Base-by-base conservation (phyloP, 768 basidiomycete species). In the Boletus subparvulus region DNA sequence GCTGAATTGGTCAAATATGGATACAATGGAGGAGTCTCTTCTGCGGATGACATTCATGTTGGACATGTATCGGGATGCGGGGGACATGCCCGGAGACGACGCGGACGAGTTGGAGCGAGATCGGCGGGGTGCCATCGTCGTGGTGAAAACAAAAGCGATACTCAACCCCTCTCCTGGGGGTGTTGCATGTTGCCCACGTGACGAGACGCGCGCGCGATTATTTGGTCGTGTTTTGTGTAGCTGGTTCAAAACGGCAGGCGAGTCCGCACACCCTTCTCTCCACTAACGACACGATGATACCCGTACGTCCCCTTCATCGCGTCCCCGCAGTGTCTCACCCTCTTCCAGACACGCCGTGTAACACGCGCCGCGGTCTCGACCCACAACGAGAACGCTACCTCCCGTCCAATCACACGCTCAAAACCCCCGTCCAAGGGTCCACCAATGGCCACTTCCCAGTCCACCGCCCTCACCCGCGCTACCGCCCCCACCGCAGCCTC, bases 1-100 rank as follows among this genome's bases (percentile, higher is more conserved):
- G 64, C 86, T 89, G 78, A 92, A 92, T 65, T 92, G 89, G 75
- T 94, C 91, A 63, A 92, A 84, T 64, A 93, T 90, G 33, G 86
- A 84, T 52, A 80, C 74, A 63, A 94, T 92, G 35, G 88, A 83
- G 13, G 90, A 84, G 66, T 94, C 91, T 65, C 89, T 80, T 59
- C 88, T 81, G 47, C 86, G 82, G 26, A 94, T 78, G 55, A 90
- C 88, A 66, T 85, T 90, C 74, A 93, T 83, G 75, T 93, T 93
- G 71, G 83, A 82, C 61, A 82, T 73, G 70, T 92, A 91, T 68
- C 86, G 74, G 32, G 84, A 81, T 9, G 80, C 78, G 13, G 85
- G 78, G 5, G 86, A 81, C 85, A 88, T 88, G 60, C 83, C 82
- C 47, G 67, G 53, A 4, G 60, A 56, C n/a, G 68, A 67, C 33